Percentiles rank a stretch among this genome's conserved stretches.
phyloP scores from a whole-genome alignment of 2,329 filamentous ascomycete species.

The Colletotrichum gloeosporioides region DNA sequence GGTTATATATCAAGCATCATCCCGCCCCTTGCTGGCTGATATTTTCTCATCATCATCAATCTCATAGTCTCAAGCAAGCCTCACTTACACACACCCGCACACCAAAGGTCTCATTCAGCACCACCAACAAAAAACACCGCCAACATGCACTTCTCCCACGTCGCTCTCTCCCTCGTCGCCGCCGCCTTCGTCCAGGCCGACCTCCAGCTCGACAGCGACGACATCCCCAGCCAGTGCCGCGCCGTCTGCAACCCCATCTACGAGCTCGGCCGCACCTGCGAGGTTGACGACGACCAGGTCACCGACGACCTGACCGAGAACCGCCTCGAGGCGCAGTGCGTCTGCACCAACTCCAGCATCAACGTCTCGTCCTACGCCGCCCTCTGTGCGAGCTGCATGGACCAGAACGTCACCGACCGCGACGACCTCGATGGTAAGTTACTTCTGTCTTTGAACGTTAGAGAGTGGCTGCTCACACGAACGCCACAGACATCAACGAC shows the following conservation, averaged over 20 bases:
- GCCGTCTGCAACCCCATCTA: conserved; percentile 23
- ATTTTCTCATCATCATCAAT: background rate
- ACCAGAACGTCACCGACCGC: conserved; percentile 19
- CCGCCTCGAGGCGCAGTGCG: conserved; percentile 42
- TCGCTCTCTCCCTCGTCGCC: conserved; percentile 17
- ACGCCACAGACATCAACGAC: conserved; percentile 21
- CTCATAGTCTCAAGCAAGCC: background rate
- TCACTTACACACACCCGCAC: background rate
- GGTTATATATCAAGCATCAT: conserved; percentile 14
- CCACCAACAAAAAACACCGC: background rate
- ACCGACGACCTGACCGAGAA: conserved; percentile 37
- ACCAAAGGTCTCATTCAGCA: background rate
- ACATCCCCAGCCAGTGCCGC: conserved; percentile 23
- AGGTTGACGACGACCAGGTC: conserved; percentile 26
- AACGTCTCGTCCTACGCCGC: conserved; percentile 39
- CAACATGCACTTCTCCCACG: conserved; percentile 21
- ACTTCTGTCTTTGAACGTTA: background rate
- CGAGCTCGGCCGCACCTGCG: conserved; percentile 19
- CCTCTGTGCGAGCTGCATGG: conserved; percentile 28
- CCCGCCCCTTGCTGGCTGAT: background rate
- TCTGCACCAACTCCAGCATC: conserved; percentile 47
- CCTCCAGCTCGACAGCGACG: conserved; percentile 22
- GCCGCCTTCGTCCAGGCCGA: conserved; percentile 18
- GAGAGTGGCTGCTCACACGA: background rate
- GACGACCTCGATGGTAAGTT: conserved; percentile 24